Conservation (phyloP, 2,329 filamentous ascomycete genomes). For the Trichoderma sp. region DNA sequence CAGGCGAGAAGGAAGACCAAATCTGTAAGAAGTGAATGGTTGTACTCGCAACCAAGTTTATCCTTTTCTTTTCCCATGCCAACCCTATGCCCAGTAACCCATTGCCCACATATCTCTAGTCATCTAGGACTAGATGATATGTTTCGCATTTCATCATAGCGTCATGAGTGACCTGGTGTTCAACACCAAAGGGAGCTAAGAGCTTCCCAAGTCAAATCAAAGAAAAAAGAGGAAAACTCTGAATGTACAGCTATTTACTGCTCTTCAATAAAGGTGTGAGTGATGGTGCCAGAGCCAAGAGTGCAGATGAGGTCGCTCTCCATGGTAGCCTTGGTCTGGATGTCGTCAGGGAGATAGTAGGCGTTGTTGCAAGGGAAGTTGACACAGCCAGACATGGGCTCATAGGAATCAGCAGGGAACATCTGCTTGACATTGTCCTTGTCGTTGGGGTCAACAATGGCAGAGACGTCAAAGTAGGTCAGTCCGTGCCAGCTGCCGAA, state of each 20-base stretch:
- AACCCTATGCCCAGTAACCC: conserved; percentile 6
- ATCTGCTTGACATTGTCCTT: conserved; percentile 52
- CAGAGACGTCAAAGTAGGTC: conserved; percentile 58
- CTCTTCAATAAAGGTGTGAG: conserved; percentile 24
- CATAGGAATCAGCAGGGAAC: conserved; percentile 41
- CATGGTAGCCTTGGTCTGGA: conserved; percentile 52
- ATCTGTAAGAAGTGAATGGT: conserved; percentile 25
- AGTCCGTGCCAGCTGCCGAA: conserved; percentile 47
- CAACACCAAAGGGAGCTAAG: conserved; percentile 23
- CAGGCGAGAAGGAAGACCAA: conserved; percentile 14
- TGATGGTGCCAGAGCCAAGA: conserved; percentile 39
- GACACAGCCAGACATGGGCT: conserved; percentile 49
- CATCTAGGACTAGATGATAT: conserved; percentile 20
- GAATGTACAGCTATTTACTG: conserved; percentile 1
- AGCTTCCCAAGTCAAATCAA: background rate
- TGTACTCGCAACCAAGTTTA: conserved; percentile 20
- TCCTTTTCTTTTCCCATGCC: conserved; percentile 18
- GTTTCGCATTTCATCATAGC: conserved; percentile 24
- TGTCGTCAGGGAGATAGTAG: conserved; percentile 53
- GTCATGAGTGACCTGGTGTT: conserved; percentile 26
- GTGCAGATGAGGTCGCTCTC: conserved; percentile 51
- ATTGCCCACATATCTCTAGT: background rate
- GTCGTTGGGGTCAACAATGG: conserved; percentile 53
- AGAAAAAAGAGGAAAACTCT: background rate
- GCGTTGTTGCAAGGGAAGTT: conserved; percentile 51